Conservation (phyloP, 2,329 filamentous ascomycete genomes). For the Celoporthe dispersa region DNA sequence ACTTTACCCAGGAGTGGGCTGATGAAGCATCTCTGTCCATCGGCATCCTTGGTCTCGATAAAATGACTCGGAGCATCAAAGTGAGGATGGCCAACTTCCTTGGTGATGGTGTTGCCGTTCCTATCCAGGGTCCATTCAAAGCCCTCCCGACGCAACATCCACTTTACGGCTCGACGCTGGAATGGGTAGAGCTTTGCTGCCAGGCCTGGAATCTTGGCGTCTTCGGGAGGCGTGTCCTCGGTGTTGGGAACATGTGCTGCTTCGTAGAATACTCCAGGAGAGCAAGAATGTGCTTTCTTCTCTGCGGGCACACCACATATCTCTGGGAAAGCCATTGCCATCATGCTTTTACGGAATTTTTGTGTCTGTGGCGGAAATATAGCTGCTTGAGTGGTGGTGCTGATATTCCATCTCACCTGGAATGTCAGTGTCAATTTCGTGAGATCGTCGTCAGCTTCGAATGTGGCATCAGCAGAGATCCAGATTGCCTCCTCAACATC, state of each 20-base stretch:
- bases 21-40: slow-evolving; percentile 43
- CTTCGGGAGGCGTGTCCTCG: slow-evolving; percentile 42
- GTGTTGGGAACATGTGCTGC: slow-evolving; percentile 65
- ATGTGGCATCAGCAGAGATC: slow-evolving; percentile 23
- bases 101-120: slow-evolving; percentile 33
- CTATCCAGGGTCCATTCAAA: slow-evolving; percentile 48
- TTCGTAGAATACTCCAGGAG: slow-evolving; percentile 68
- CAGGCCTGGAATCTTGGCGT: slow-evolving; percentile 49
- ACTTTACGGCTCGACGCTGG: slow-evolving; percentile 71
- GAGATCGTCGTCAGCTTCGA: neutral
- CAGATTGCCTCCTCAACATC: slow-evolving; percentile 27
- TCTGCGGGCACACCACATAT: neutral
- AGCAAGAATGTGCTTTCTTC: slow-evolving; percentile 36
- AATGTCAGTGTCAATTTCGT: slow-evolving; percentile 27
- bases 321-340: slow-evolving; percentile 32
- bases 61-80: slow-evolving; percentile 49
- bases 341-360: slow-evolving; percentile 27
- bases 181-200: slow-evolving; percentile 69
- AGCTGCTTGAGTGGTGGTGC: slow-evolving; percentile 9
- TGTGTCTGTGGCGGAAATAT: slow-evolving; percentile 10
- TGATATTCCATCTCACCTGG: slow-evolving; percentile 39
- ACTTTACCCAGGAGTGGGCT: slow-evolving; percentile 68
- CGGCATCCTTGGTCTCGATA: slow-evolving; percentile 46
- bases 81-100: slow-evolving; percentile 32
- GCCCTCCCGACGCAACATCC: slow-evolving; percentile 71